Evolutionary conservation across 2,329 filamentous ascomycete genomes (phyloP).

Genomic region (Aspergillus eucalypticola): DNA sequence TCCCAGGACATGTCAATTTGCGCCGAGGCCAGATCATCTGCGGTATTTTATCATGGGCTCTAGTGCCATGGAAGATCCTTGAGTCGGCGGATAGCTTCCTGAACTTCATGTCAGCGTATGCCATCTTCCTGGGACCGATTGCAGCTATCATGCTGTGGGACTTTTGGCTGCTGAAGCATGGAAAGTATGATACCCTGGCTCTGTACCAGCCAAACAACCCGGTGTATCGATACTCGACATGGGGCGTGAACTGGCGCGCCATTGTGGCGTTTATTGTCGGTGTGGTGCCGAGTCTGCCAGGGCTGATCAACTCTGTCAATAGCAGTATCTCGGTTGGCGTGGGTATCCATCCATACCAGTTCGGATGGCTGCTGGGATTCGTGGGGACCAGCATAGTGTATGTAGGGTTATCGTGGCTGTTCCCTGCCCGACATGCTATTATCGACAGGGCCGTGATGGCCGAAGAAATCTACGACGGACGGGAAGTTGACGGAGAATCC

Average conservation of each 20-base stretch:
- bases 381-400: conserved; percentile 59
- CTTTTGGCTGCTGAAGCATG: conserved; percentile 58
- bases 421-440: conserved; percentile 54
- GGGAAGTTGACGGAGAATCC: conserved; percentile 9
- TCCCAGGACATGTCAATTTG: conserved; percentile 58
- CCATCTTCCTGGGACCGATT: conserved; percentile 66
- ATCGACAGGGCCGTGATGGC: conserved; percentile 42
- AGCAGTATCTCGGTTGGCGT: conserved; percentile 38
- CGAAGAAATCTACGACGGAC: conserved; percentile 39
- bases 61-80: conserved; percentile 68
- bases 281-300: conserved; percentile 59
- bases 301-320: conserved; percentile 51
- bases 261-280: conserved; percentile 59
- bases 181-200: conserved; percentile 53
- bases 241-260: conserved; percentile 62
- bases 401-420: conserved; percentile 49
- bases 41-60: conserved; percentile 58
- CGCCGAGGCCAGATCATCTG: conserved; percentile 57
- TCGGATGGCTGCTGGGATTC: conserved; percentile 68
- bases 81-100: conserved; percentile 59
- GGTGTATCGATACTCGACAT: conserved; percentile 54
- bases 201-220: conserved; percentile 50
- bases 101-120: conserved; percentile 67
- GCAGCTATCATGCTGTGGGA: conserved; percentile 62
- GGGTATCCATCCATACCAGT: conserved; percentile 61